Conservation (phyloP, 345 rosid species). For the Dipteronia sinensis region DNA sequence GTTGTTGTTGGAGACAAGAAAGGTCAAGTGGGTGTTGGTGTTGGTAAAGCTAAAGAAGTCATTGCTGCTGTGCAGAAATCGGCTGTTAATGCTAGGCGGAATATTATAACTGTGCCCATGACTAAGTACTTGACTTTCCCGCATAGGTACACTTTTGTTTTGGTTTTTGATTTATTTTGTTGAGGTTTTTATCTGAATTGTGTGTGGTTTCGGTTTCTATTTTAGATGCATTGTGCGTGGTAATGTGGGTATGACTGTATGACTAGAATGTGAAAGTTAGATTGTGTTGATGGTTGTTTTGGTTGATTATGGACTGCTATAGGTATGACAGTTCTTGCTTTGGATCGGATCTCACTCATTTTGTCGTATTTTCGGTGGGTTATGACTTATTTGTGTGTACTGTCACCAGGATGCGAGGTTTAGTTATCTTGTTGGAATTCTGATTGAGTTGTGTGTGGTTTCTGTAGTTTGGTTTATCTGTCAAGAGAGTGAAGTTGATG, state of each 20-base stretch:
- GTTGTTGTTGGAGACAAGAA: slow-evolving; percentile 88
- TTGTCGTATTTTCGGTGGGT: neutral
- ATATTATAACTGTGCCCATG: slow-evolving; percentile 75
- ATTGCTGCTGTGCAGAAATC: slow-evolving; percentile 81
- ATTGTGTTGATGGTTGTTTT: neutral
- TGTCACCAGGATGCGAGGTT: neutral
- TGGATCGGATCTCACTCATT: no score
- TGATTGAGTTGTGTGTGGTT: neutral
- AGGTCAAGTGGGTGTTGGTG: slow-evolving; percentile 86
- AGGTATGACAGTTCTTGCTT: no score
- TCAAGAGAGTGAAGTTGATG: neutral
- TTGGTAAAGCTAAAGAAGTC: slow-evolving; percentile 86
- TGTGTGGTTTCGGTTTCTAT: neutral
- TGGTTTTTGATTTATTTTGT: neutral
- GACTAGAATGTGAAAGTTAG: neutral
- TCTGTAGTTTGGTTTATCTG: neutral
- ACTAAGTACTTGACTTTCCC: slow-evolving; percentile 91
- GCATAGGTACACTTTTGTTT: slow-evolving; percentile 49
- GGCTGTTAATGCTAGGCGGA: slow-evolving; percentile 73
- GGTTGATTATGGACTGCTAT: neutral
- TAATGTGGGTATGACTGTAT: slow-evolving; percentile 1
- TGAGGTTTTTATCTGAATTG: slow-evolving; percentile 9
- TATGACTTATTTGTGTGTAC: no score
- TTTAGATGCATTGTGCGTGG: neutral
- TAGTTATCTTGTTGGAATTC: neutral